phyloP scores from a whole-genome alignment of 23 red algal species.

The Gracilariopsis chorda region DNA sequence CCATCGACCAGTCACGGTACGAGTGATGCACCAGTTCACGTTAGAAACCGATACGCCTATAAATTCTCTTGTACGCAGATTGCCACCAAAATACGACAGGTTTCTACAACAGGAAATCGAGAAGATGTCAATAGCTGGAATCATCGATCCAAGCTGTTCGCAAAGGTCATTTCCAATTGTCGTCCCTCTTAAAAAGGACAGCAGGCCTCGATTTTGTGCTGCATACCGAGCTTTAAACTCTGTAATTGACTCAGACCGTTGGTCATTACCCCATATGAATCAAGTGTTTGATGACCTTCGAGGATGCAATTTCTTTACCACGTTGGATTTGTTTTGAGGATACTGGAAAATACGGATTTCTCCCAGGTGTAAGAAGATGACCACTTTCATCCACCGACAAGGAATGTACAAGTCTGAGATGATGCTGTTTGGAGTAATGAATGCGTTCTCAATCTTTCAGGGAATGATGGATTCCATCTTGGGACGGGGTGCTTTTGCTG shows the following conservation, averaged over 20 bases:
- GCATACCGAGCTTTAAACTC: neutral
- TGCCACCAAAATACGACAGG: neutral
- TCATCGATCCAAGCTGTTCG: neutral
- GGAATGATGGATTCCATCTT: neutral
- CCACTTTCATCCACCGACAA: neutral
- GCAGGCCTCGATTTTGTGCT: neutral
- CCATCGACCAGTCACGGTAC: too few relatives aligned
- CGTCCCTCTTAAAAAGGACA: neutral
- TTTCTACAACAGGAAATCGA: neutral
- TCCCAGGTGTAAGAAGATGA: neutral
- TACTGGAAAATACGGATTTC: neutral
- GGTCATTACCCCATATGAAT: neutral
- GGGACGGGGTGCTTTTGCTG: neutral
- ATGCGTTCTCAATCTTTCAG: constrained; percentile 1
- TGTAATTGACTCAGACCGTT: neutral
- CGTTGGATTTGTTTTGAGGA: neutral
- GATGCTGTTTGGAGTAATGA: neutral
- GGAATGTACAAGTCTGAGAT: neutral
- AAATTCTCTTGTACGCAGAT: neutral
- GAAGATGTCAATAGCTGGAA: neutral
- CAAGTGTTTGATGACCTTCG: neutral
- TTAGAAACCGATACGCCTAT: too few relatives aligned
- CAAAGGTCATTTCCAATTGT: neutral
- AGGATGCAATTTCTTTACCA: neutral
- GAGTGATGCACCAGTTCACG: too few relatives aligned